Conservation (phyloP, 352 stramenopile genomes). For the Pythium oligandrum region DNA sequence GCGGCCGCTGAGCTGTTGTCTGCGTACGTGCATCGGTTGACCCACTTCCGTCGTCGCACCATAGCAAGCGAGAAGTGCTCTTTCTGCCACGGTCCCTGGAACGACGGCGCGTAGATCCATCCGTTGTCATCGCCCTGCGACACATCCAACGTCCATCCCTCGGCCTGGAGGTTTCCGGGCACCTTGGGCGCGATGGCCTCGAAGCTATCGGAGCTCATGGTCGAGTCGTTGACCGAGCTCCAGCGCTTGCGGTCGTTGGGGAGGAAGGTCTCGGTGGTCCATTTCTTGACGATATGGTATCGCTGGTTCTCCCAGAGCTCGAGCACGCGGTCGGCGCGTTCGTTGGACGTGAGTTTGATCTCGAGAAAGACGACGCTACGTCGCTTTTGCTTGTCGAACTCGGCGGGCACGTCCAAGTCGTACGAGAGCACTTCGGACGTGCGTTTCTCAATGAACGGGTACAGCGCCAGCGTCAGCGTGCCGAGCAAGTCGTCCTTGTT, state of each 20-base stretch:
- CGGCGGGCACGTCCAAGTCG: conserved; percentile 43
- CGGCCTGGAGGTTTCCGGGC: conserved; percentile 41
- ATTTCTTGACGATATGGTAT: conserved; percentile 75
- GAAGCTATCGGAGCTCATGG: conserved; percentile 55
- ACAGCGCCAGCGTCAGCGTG: conserved; percentile 47
- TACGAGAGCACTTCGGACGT: conserved; percentile 56
- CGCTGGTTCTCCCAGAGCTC: conserved; percentile 85
- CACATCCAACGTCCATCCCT: conserved; percentile 75
- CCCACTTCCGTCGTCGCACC: conserved; percentile 78
- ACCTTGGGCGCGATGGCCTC: conserved; percentile 64
- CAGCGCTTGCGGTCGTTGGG: conserved; percentile 64
- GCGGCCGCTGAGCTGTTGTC: conserved; percentile 8
- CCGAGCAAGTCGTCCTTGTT: conserved; percentile 79
- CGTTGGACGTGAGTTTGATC: conserved; percentile 60
- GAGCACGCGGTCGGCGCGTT: conserved; percentile 54
- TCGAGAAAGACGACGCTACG: conserved; percentile 70
- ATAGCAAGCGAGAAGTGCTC: conserved; percentile 66
- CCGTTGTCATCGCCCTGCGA: conserved; percentile 76
- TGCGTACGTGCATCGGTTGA: conserved; percentile 52
- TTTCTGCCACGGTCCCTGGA: conserved; percentile 77
- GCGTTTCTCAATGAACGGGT: conserved; percentile 35
- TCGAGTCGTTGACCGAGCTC: conserved; percentile 55
- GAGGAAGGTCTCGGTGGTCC: conserved; percentile 56
- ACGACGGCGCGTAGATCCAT: conserved; percentile 80
- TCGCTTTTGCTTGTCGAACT: conserved; percentile 60